These are phyloP conservation scores for Aureobasidium sp. DNA, from an alignment of 2,329 filamentous ascomycete species.

Conservation along the genomic window DNA sequence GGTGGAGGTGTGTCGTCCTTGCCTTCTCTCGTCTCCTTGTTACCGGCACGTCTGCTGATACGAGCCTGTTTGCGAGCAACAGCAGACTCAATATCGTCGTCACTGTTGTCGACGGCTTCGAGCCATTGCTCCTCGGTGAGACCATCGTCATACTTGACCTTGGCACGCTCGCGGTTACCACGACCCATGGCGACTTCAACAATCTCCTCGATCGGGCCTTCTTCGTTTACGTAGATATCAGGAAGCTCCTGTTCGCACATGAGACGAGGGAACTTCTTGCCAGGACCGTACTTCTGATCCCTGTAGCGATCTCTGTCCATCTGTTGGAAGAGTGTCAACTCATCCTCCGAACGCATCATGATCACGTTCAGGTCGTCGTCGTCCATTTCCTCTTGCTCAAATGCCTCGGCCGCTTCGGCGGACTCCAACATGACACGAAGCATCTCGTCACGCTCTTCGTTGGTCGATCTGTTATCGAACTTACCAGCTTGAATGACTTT, in stretches of 20 bases:
- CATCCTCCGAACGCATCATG: conserved; percentile 77
- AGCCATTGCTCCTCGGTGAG: conserved; percentile 99
- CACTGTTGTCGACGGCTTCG: conserved; percentile 93
- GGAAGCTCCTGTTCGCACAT: conserved; percentile 83
- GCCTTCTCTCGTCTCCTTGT: conserved; percentile 57
- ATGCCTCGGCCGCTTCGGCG: conserved; percentile 56
- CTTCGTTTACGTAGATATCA: conserved; percentile 86
- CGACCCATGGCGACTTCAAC: conserved; percentile 72
- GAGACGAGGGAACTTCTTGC: conserved; percentile 64
- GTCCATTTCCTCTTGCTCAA: conserved; percentile 95
- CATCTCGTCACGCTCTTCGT: conserved; percentile 96
- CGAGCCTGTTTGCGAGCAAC: conserved; percentile 82
- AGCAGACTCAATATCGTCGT: conserved; percentile 87
- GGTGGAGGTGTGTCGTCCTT: conserved; percentile 64
- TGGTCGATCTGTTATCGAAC: conserved; percentile 98
- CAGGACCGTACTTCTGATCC: conserved; percentile 63
- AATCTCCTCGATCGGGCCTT: conserved; percentile 71
- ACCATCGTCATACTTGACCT: conserved; percentile 93
- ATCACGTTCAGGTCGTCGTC: conserved; percentile 95
- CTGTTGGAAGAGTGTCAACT: conserved; percentile 68
- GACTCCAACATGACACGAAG: conserved; percentile 86
- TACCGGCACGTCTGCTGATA: conserved; percentile 69
- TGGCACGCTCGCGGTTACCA: conserved; percentile 88
- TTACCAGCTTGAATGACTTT: conserved; percentile 99
- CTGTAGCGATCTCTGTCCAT: conserved; percentile 68